phyloP scores from a whole-genome alignment of 2,329 filamentous ascomycete species.

The Sporothrix dimorphospora region DNA sequence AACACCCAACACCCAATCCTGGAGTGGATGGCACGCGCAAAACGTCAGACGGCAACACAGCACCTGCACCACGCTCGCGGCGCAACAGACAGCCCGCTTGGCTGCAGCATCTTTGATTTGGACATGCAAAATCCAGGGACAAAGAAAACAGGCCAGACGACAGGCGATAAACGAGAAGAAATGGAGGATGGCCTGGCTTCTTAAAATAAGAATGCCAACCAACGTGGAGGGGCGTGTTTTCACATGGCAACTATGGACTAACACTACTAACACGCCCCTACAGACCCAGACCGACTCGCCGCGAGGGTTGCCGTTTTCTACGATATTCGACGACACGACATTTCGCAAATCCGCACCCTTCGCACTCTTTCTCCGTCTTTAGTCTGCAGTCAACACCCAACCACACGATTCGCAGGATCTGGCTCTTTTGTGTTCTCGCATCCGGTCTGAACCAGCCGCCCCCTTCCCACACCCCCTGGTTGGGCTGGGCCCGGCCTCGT shows the following conservation, averaged over 20 bases:
- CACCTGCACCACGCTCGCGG: slow-evolving; percentile 6
- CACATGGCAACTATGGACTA: not conserved
- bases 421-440: not conserved
- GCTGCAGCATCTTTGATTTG: not conserved
- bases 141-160: not conserved
- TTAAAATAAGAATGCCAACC: not conserved
- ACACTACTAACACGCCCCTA: not conserved
- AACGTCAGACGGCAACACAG: slow-evolving; percentile 17
- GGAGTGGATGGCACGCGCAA: not conserved
- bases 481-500: not conserved
- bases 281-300: not conserved
- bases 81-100: not conserved
- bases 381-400: not conserved
- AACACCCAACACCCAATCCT: not conserved
- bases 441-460: slow-evolving; percentile 23
- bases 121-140: not conserved
- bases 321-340: not conserved
- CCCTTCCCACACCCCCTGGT: not conserved
- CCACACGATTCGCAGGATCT: slow-evolving; percentile 2
- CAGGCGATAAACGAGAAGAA: not conserved
- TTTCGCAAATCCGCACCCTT: not conserved
- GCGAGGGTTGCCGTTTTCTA: not conserved
- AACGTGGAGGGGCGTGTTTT: slow-evolving; percentile 5
- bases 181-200: slow-evolving; percentile 6
- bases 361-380: not conserved